Percentiles rank a stretch among this genome's conserved stretches.
phyloP scores from a whole-genome alignment of 2,329 filamentous ascomycete species.

The Aspergillus phoenicis region DNA sequence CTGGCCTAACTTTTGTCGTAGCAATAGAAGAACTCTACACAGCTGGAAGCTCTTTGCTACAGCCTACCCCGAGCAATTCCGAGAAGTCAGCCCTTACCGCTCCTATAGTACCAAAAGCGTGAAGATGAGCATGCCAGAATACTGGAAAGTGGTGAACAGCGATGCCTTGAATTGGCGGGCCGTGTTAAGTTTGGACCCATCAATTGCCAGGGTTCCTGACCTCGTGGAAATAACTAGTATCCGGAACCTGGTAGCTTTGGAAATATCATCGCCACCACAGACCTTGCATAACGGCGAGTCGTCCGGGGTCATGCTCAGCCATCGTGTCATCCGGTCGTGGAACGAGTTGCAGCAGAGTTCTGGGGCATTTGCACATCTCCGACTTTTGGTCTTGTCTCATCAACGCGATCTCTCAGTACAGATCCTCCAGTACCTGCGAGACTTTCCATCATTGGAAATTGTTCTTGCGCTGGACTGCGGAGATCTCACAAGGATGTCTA shows the following conservation, averaged over 20 bases:
- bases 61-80: conserved; percentile 42
- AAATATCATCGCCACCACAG: conserved; percentile 32
- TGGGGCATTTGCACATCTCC: conserved; percentile 41
- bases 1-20: conserved; percentile 18
- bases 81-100: conserved; percentile 30
- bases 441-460: conserved; percentile 40
- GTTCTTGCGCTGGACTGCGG: conserved; percentile 39
- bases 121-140: conserved; percentile 35
- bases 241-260: conserved; percentile 44
- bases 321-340: conserved; percentile 47
- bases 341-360: conserved; percentile 37
- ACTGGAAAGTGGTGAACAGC: conserved; percentile 39
- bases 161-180: conserved; percentile 37
- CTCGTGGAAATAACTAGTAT: conserved; percentile 43
- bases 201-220: conserved; percentile 35
- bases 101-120: conserved; percentile 34
- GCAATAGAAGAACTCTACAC: conserved; percentile 42
- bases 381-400: conserved; percentile 38
- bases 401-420: conserved; percentile 36
- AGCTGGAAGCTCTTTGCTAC: conserved; percentile 49
- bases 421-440: conserved; percentile 37
- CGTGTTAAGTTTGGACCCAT: conserved; percentile 38
- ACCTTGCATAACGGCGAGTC: conserved; percentile 15
- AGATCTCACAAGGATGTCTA: conserved; percentile 23
- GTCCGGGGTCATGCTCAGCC: conserved; percentile 32